Evolutionary conservation across 805 yeast genomes (phyloP).

Genomic region (Barnettozyma populi): DNA sequence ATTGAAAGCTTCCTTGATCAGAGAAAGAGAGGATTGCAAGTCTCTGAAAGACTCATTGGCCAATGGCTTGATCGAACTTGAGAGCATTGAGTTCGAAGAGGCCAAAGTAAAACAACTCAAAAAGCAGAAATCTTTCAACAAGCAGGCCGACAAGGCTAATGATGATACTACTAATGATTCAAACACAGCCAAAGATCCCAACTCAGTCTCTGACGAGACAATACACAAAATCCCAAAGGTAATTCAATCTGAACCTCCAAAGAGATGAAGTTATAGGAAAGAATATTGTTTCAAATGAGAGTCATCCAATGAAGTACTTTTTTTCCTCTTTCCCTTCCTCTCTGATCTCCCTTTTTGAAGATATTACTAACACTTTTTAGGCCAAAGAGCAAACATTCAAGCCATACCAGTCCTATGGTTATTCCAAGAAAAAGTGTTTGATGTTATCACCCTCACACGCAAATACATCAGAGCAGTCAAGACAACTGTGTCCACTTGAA

Average conservation of each 20-base stretch:
- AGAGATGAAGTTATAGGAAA: neutral
- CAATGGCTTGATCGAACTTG: constrained; percentile 11
- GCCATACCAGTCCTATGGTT: constrained; percentile 21
- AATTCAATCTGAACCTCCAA: constrained; percentile 9
- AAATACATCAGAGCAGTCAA: constrained; percentile 1
- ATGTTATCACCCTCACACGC: neutral
- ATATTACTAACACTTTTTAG: constrained; percentile 21
- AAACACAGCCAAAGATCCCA: neutral
- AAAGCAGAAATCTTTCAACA: constrained; percentile 1
- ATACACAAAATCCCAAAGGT: constrained; percentile 24
- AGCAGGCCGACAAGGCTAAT: neutral
- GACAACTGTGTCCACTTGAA: constrained; percentile 21
- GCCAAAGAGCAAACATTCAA: constrained; percentile 15
- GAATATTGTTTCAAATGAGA: no score
- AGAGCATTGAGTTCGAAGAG: constrained; percentile 13
- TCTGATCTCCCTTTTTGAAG: neutral
- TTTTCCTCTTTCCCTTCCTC: neutral
- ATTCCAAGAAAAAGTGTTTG: neutral
- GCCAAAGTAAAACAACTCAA: constrained; percentile 6
- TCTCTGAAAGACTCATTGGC: constrained; percentile 11
- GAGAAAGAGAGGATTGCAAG: constrained; percentile 4
- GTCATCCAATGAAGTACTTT: neutral
- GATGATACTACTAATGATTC: neutral
- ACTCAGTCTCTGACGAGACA: constrained; percentile 15
- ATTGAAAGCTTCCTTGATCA: neutral